phyloP scores from a whole-genome alignment of 2,329 filamentous ascomycete species.

The Fusarium palustre region DNA sequence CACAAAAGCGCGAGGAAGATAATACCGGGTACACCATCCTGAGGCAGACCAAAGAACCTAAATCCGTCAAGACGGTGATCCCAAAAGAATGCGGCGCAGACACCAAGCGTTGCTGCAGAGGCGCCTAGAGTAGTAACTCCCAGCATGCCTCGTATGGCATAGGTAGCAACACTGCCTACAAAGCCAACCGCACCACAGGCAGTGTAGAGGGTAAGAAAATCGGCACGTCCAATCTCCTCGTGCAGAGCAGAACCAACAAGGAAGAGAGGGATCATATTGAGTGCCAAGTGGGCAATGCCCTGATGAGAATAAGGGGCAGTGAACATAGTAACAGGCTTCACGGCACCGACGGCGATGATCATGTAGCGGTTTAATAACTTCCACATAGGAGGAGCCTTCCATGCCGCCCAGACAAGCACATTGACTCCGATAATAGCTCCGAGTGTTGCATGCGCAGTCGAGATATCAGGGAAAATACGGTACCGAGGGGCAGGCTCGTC shows the following conservation, averaged over 20 bases:
- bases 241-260: slow-evolving; percentile 75
- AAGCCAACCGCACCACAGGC: slow-evolving; percentile 68
- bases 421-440: slow-evolving; percentile 71
- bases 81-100: slow-evolving; percentile 72
- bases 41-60: slow-evolving; percentile 67
- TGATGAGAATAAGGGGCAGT: slow-evolving; percentile 78
- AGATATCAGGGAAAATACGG: slow-evolving; percentile 70
- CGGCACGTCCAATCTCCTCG: slow-evolving; percentile 75
- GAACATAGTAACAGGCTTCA: slow-evolving; percentile 70
- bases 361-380: slow-evolving; percentile 75
- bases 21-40: slow-evolving; percentile 67
- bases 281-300: slow-evolving; percentile 66
- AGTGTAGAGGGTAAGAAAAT: slow-evolving; percentile 76
- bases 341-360: slow-evolving; percentile 72
- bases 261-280: slow-evolving; percentile 75
- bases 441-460: slow-evolving; percentile 74
- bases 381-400: slow-evolving; percentile 75
- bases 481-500: slow-evolving; percentile 63
- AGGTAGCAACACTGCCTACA: slow-evolving; percentile 65
- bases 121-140: slow-evolving; percentile 71
- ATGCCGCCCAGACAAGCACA: slow-evolving; percentile 65
- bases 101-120: slow-evolving; percentile 72
- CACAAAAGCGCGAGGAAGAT: slow-evolving; percentile 64
- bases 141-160: slow-evolving; percentile 61
- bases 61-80: slow-evolving; percentile 67